A percentile compares a stretch with the other conserved stretches of the same genome.
These are phyloP conservation scores for Quercus mongolica DNA, from an alignment of 306 rosid species.

Conservation along the genomic window DNA sequence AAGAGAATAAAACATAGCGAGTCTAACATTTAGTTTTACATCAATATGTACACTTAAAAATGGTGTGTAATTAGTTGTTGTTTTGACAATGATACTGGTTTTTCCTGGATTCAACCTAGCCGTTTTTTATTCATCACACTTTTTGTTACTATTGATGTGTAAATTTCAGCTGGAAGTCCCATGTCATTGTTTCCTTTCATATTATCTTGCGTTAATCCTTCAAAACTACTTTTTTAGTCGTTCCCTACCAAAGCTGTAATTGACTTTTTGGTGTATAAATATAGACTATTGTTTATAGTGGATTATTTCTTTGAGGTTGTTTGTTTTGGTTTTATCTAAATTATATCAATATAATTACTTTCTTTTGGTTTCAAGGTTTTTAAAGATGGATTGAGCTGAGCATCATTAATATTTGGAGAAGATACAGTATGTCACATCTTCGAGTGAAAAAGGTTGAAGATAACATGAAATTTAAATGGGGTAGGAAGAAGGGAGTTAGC, in stretches of 20 bases:
- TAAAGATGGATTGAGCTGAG: not conserved
- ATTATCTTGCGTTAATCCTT: not conserved
- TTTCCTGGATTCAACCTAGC: not conserved
- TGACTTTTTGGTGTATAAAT: too few species aligned
- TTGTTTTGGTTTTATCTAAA: not conserved
- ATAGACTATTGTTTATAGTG: not conserved
- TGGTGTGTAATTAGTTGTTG: not conserved
- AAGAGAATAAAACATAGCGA: too few species aligned
- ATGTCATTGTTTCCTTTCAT: not conserved
- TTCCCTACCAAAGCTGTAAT: not conserved
- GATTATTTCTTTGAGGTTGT: too few species aligned
- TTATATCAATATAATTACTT: not conserved
- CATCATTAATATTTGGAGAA: not conserved
- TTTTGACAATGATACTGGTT: not conserved
- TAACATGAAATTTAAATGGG: slow-evolving; percentile 51
- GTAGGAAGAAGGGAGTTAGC: slow-evolving; percentile 28
- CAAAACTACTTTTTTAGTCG: not conserved
- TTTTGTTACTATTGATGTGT: not conserved
- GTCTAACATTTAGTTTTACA: too few species aligned
- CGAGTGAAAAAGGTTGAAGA: slow-evolving; percentile 19
- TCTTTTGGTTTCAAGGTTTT: slow-evolving; percentile 3
- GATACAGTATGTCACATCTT: slow-evolving; percentile 12
- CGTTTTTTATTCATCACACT: too few species aligned
- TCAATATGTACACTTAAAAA: too few species aligned
- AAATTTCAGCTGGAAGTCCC: not conserved